phyloP scores from a whole-genome alignment of 441 rosid species.

The Populus hybrid region DNA sequence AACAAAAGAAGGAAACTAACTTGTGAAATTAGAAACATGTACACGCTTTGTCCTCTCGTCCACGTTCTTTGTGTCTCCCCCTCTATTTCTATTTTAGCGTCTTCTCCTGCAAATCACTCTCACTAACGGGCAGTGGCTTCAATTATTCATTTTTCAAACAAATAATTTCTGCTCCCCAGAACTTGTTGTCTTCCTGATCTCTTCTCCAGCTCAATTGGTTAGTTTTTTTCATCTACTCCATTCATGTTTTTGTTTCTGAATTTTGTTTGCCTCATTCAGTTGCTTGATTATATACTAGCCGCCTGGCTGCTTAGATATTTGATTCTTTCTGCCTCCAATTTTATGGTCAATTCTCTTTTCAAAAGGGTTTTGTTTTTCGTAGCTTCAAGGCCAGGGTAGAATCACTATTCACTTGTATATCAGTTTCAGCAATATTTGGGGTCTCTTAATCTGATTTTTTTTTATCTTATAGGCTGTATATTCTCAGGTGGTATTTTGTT shows the following conservation, averaged over 20 bases:
- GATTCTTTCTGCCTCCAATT: not conserved
- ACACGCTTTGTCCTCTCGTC: slow-evolving; percentile 20
- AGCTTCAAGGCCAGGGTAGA: slow-evolving; percentile 8
- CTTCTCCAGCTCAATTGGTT: too few relatives aligned
- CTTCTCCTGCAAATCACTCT: not conserved
- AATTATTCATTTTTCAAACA: too few relatives aligned
- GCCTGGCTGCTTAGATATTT: not conserved
- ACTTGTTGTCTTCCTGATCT: too few relatives aligned
- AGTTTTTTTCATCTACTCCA: too few relatives aligned
- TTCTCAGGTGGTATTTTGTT: slow-evolving; percentile 18
- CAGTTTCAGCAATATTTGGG: not conserved
- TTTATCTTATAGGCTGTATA: not conserved
- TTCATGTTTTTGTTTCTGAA: not conserved
- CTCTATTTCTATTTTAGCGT: not conserved
- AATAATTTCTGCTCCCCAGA: too few relatives aligned
- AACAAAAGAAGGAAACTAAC: too few relatives aligned
- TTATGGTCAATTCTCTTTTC: not conserved
- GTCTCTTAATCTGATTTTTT: not conserved
- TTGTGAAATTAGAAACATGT: not conserved
- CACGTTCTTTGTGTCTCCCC: slow-evolving; percentile 5
- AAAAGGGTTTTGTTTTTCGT: slow-evolving; percentile 7
- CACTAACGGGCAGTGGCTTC: not conserved
- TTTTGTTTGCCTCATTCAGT: not conserved
- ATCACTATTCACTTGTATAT: not conserved
- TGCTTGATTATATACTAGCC: not conserved